Evolutionary conservation across 2,329 filamentous ascomycete genomes (phyloP).

Genomic region (Exophiala viscosa): DNA sequence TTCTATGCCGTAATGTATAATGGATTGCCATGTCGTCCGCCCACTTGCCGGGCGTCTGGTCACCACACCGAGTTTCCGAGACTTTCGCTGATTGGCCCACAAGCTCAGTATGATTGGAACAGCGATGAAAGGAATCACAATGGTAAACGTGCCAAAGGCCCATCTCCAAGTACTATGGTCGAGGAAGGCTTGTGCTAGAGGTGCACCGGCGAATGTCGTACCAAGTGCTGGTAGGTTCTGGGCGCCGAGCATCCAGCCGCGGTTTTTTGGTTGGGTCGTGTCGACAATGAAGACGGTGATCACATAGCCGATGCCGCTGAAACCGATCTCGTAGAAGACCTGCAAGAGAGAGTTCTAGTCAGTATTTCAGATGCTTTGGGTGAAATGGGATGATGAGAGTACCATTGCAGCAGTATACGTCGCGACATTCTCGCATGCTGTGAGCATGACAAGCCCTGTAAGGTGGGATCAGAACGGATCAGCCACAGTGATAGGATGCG

Average conservation of each 20-base stretch:
- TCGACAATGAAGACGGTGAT: conserved; percentile 65
- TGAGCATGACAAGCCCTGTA: conserved; percentile 57
- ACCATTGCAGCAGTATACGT: conserved; percentile 57
- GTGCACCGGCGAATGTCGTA: conserved; percentile 61
- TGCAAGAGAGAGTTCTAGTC: conserved; percentile 26
- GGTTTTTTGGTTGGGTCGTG: conserved; percentile 60
- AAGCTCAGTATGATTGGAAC: conserved; percentile 60
- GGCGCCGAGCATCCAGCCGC: conserved; percentile 61
- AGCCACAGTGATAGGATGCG: too few species aligned
- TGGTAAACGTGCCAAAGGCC: conserved; percentile 64
- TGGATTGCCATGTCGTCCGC: too few species aligned
- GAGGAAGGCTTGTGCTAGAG: conserved; percentile 54
- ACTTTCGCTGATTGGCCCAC: conserved; percentile 57
- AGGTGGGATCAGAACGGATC: too few species aligned
- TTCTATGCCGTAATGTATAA: too few species aligned
- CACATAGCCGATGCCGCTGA: conserved; percentile 46
- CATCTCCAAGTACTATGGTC: conserved; percentile 58
- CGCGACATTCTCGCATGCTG: conserved; percentile 54
- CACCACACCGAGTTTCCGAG: conserved; percentile 38
- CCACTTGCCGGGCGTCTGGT: too few species aligned
- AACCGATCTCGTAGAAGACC: conserved; percentile 47
- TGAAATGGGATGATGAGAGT: conserved; percentile 49
- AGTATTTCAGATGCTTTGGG: conserved; percentile 31
- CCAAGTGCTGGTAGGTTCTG: conserved; percentile 62
- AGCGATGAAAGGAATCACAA: conserved; percentile 59